Percentiles rank a stretch among this genome's conserved stretches.
These are phyloP conservation scores for Elongisporangium undulatum DNA, from an alignment of 352 stramenopile genomes.

Conservation along the genomic window DNA sequence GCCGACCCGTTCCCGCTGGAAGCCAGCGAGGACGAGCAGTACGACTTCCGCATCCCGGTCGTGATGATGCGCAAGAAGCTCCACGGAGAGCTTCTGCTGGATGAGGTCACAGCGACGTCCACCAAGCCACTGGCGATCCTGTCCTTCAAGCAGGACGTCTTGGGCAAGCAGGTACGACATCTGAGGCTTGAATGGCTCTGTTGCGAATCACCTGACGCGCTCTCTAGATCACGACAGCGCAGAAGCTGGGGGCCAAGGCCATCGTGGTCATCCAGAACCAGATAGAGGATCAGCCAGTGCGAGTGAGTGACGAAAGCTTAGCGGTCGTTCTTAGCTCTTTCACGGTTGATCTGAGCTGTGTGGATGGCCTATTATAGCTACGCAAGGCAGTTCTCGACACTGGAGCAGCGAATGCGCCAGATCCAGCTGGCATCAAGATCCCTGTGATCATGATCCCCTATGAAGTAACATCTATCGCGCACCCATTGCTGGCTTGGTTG, in stretches of 20 bases:
- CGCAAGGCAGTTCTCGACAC: constrained; percentile 36
- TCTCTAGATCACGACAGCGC: constrained; percentile 45
- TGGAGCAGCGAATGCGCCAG: constrained; percentile 25
- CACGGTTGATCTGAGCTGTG: neutral
- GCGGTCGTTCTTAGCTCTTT: neutral
- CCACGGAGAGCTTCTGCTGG: constrained; percentile 50
- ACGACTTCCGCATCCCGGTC: constrained; percentile 52
- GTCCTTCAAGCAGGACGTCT: constrained; percentile 60
- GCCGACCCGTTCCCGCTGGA: constrained; percentile 64
- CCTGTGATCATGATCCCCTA: constrained; percentile 57
- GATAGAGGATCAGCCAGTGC: constrained; percentile 35
- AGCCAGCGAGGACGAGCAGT: constrained; percentile 37
- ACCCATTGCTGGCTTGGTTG: neutral
- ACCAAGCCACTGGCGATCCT: constrained; percentile 34
- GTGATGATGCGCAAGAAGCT: constrained; percentile 62
- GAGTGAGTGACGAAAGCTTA: constrained; percentile 16
- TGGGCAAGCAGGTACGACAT: constrained; percentile 64
- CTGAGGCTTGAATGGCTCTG: neutral
- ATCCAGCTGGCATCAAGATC: constrained; percentile 52
- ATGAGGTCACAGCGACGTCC: constrained; percentile 24
- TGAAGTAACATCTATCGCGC: constrained; percentile 15
- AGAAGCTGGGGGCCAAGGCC: constrained; percentile 64
- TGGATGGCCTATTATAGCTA: constrained; percentile 22
- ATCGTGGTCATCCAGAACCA: constrained; percentile 56
- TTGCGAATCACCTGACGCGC: too few species aligned